Conservation (phyloP, 768 basidiomycete species). For the Mycena olivaceomarginata region DNA sequence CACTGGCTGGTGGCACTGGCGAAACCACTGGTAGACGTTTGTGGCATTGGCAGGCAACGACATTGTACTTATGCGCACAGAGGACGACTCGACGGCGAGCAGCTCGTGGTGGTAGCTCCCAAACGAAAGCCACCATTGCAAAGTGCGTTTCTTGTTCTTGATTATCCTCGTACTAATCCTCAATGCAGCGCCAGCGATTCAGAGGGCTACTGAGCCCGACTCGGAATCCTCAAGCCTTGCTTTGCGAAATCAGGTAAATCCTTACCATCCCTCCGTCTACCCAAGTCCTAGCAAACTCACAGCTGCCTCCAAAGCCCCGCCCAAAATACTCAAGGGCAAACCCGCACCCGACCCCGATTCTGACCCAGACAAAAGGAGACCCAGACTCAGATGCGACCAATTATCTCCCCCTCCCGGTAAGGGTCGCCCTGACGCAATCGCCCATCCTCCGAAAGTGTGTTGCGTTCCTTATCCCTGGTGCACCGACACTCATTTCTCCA, state of each 20-base stretch:
- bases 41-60: neutral
- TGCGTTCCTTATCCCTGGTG: neutral
- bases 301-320: slow-evolving; percentile 19
- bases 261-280: neutral
- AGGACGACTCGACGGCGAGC: slow-evolving; percentile 32
- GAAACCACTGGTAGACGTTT: slow-evolving; percentile 32
- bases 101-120: neutral
- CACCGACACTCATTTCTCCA: slow-evolving; percentile 40
- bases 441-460: neutral
- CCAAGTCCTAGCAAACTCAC: neutral
- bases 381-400: slow-evolving; percentile 54
- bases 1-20: neutral
- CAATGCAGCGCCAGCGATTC: slow-evolving; percentile 13
- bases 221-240: neutral
- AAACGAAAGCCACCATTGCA: neutral
- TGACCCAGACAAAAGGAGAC: slow-evolving; percentile 63
- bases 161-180: neutral
- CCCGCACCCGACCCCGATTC: slow-evolving; percentile 51
- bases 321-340: slow-evolving; percentile 21
- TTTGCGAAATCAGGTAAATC: neutral
- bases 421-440: neutral
- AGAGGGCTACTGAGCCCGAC: slow-evolving; percentile 1
- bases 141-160: neutral
- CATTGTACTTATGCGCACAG: slow-evolving; percentile 15
- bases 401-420: neutral